Evolutionary conservation across 139 green algal genomes (phyloP).

Genomic region (Closterium sp.): DNA sequence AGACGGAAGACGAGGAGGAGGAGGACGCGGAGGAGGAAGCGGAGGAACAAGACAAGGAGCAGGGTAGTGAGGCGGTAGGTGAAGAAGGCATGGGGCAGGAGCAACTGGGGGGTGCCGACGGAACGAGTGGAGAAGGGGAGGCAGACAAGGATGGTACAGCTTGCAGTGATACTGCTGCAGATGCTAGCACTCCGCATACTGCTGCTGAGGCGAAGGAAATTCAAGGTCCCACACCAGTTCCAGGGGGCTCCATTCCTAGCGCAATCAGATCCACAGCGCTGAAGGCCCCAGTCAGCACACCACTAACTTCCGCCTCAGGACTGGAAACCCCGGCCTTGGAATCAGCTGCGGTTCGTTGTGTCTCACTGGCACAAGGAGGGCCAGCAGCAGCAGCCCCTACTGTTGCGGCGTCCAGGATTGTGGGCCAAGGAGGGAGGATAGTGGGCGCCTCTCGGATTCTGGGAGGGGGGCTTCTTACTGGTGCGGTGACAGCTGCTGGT

Average conservation of each 20-base stretch:
- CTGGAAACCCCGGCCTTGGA: neutral
- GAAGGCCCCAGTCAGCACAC: neutral
- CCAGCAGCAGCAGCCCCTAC: neutral
- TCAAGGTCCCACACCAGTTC: neutral
- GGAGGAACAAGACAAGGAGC: neutral
- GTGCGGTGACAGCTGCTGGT: neutral
- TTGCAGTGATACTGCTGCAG: neutral
- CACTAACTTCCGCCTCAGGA: neutral
- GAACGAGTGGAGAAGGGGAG: too few relatives aligned
- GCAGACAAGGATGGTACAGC: too few relatives aligned
- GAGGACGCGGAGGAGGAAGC: too few relatives aligned
- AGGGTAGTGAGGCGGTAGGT: neutral
- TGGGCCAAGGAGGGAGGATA: neutral
- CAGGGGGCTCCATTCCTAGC: neutral
- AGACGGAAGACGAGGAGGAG: too few relatives aligned
- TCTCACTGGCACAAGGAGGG: neutral
- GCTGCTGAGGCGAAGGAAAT: neutral
- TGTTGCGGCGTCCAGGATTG: neutral
- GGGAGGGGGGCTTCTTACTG: neutral
- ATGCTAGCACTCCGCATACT: neutral
- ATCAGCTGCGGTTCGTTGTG: neutral
- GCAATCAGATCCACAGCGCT: neutral
- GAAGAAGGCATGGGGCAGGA: too few relatives aligned
- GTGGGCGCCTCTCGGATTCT: neutral
- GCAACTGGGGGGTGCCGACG: too few relatives aligned